Percentiles rank a stretch among this genome's conserved stretches.
phyloP scores from a whole-genome alignment of 2,329 filamentous ascomycete species.

The Furcasterigmium sp. region DNA sequence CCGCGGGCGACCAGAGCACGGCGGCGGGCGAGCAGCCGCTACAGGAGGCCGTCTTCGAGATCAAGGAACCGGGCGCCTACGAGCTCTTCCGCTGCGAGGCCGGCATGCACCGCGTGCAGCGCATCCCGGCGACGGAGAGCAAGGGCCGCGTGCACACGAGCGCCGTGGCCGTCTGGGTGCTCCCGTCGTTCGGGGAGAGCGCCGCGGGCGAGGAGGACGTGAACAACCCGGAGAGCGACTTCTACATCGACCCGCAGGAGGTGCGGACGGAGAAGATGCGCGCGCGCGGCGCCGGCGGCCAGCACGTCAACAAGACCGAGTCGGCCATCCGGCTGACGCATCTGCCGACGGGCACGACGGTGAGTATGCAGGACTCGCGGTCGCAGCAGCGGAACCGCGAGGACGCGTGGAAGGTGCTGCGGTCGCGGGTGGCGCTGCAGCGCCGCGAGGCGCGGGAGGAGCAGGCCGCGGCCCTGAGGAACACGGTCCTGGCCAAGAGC shows the following conservation, averaged over 20 bases:
- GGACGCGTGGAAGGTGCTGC: conserved; percentile 78
- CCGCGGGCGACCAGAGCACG: conserved; percentile 46
- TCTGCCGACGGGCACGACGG: conserved; percentile 76
- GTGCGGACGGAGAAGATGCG: conserved; percentile 86
- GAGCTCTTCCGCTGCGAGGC: conserved; percentile 79
- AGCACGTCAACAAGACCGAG: conserved; percentile 98
- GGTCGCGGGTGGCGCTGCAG: conserved; percentile 74
- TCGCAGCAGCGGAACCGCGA: conserved; percentile 88
- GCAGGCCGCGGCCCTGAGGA: conserved; percentile 65
- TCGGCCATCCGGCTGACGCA: conserved; percentile 92
- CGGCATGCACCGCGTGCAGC: conserved; percentile 91
- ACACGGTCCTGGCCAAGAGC: conserved; percentile 73
- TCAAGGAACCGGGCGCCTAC: conserved; percentile 74
- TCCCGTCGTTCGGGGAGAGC: conserved; percentile 71
- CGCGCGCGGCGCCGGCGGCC: conserved; percentile 84
- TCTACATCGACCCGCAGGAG: conserved; percentile 81
- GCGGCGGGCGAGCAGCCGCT: conserved; percentile 62
- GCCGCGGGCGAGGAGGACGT: conserved; percentile 53
- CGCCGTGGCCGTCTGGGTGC: conserved; percentile 85
- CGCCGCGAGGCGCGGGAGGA: conserved; percentile 80
- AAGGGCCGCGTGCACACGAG: conserved; percentile 92
- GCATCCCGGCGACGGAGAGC: conserved; percentile 84
- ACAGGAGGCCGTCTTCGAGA: conserved; percentile 82
- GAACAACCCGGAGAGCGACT: conserved; percentile 84
- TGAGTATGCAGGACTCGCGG: conserved; percentile 87